Base-by-base conservation (phyloP, 495 filamentous ascomycete genomes). In the Apodospora peruviana region DNA sequence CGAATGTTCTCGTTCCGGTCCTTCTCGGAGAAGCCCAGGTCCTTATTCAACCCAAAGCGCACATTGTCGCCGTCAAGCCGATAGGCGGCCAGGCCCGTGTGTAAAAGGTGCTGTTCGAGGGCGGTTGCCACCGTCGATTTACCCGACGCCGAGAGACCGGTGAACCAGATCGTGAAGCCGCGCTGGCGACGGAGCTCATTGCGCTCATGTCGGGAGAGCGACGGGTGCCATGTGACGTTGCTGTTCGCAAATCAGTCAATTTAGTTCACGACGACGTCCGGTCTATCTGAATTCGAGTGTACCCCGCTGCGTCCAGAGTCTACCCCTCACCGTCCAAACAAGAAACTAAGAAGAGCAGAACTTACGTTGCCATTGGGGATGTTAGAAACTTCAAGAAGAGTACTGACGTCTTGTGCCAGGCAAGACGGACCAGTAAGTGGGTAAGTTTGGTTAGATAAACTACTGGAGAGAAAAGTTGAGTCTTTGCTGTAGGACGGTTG, bases 1-100 rank as follows among this genome's bases (percentile, higher is more conserved):
- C 93, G 79, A 67, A 98, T 98, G 72, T 98, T 98, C 80, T 97
- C 94, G 65, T 88, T 90, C 50, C 93, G 82, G 74, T 97, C 93
- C 58, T 80, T 79, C 60, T 95, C 90, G 55, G 82, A 86, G 76
- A 97, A 97, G 3, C 91, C 91, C 25, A 97, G 79, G 74, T 98
- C 91, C 67, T 90, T 90, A 78, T 98, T 98, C 57, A 98, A 75
- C 2, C 93, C 94, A 76, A 96, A 96, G 49, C 93, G 91, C 60
- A 98, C 84, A 75, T 98, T 98, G 79, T 98, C 93, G 59, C 93
- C 93, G 69, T 98, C 93, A 16, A 98, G 84, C 1, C 94, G 82
- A 76, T 98, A 98, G 46, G 90, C 87, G 50, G 85, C 75, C 12
- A 95, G 68, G 14, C 84, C 83, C 16, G 84, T 75, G 61, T 93